Conservation (phyloP, 495 filamentous ascomycete genomes). For the Niebla homalea region DNA sequence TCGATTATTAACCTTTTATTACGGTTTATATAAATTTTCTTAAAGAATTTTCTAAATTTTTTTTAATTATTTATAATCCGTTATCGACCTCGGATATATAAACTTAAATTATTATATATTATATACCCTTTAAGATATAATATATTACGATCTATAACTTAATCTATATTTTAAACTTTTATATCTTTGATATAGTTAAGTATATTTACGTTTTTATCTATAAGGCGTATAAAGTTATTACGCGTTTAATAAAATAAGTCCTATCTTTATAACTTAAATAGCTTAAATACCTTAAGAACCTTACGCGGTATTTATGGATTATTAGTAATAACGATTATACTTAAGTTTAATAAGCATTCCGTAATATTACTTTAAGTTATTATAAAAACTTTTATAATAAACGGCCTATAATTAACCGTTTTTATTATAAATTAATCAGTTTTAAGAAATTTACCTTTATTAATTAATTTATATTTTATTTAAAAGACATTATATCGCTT, state of each 20-base stretch:
- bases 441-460: background rate
- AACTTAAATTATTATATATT: background rate
- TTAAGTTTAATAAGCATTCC: no score
- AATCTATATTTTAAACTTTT: background rate
- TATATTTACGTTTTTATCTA: background rate
- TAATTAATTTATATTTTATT: background rate
- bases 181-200: background rate
- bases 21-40: background rate
- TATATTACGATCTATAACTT: background rate
- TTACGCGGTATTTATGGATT: no score
- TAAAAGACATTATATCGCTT: background rate
- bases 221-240: background rate
- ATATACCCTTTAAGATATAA: background rate
- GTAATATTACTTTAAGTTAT: background rate
- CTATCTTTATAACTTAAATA: background rate
- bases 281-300: no score
- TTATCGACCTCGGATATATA: background rate
- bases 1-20: background rate
- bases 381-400: background rate
- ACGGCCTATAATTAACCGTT: background rate
- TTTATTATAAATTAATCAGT: background rate
- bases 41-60: background rate
- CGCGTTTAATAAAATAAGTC: background rate
- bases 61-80: background rate
- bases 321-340: no score